Base-by-base conservation (phyloP, 1,139 yeast genomes). In the Saccharomyces hybrid region DNA sequence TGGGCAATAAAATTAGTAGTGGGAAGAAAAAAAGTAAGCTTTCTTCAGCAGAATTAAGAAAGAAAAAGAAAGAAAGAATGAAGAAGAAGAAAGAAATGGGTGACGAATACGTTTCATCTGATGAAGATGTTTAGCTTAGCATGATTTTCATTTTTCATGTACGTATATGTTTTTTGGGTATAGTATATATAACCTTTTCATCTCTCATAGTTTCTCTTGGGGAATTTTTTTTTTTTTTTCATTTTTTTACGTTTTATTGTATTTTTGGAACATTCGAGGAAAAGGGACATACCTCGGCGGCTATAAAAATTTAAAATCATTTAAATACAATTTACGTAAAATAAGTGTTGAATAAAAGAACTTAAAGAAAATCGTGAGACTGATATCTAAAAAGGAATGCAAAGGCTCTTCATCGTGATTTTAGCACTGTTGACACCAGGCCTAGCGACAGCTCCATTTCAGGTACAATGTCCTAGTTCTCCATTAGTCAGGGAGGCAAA, bases 21-120 rank as follows among this genome's bases (percentile, higher is more conserved):
- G 88, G 81, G 74, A 88, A 89, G 88, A 91, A 93, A 93, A 90
- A 87, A 85, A 82, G 82, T 77, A 91, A 90, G 86, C 83, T 91
- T 74, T 86, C 96, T 66, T 90, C 97, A 73, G 96, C 98, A 66
- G 99, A 93, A 79, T 83, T 91, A 76, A 88, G 99, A 84, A 91
- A 91, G 96, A 91, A 91, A 95, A 91, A 93, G 96, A 93, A 93
- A 96, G 98, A 91, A 82, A 89, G 98, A 85, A 90, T 93, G 97
- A 88, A 88, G 88, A 91, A 90, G 93, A 91, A 91, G 96, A 91
- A 91, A 95, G 96, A 86, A 77, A 79, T 89, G 76, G 97, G 97
- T 82, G 98, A 91, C 73, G 98, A 95, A 76, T 91, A 91, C 76
- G 96, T 89, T 66, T 90, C 97, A 64, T 86, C 95, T 63, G 97